Conservation (phyloP, 441 rosid species). For the Hura crepitans region DNA sequence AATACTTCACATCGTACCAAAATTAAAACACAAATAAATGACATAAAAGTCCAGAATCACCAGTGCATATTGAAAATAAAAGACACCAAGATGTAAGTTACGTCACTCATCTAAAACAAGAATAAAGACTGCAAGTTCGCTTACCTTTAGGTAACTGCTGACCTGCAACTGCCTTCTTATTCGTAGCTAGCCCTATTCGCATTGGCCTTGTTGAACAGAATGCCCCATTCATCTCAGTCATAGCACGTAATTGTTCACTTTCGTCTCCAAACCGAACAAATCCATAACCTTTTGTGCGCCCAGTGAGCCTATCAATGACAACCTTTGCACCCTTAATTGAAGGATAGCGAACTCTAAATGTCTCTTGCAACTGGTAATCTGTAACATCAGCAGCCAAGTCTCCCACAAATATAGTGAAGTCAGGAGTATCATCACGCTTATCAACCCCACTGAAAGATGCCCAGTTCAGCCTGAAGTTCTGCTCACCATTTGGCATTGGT, state of each 20-base stretch:
- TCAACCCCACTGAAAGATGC: conserved; percentile 65
- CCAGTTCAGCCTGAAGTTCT: conserved; percentile 70
- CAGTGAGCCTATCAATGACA: conserved; percentile 67
- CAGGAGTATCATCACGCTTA: conserved; percentile 64
- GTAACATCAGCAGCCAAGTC: conserved; percentile 81
- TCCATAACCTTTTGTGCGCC: conserved; percentile 69
- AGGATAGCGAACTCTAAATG: conserved; percentile 46
- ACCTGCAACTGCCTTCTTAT: conserved; percentile 41
- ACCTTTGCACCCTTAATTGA: conserved; percentile 72
- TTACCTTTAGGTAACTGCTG: conserved; percentile 59
- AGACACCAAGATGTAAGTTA: background rate
- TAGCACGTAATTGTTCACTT: conserved; percentile 57
- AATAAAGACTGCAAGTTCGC: conserved; percentile 2
- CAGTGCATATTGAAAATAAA: background rate
- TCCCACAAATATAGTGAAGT: conserved; percentile 67
- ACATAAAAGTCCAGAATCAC: background rate
- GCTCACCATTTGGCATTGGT: conserved; percentile 61
- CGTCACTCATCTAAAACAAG: conserved; percentile 7
- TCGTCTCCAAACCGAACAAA: conserved; percentile 70
- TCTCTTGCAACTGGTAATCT: conserved; percentile 65
- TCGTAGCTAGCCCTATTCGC: conserved; percentile 65
- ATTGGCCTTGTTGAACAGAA: conserved; percentile 67
- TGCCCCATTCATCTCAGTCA: conserved; percentile 69
- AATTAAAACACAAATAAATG: conserved; percentile 15
- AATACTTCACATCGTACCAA: conserved; percentile 7